Evolutionary conservation across 208 protist genomes (phyloP).

Genomic region (Acanthamoeba healyi): DNA sequence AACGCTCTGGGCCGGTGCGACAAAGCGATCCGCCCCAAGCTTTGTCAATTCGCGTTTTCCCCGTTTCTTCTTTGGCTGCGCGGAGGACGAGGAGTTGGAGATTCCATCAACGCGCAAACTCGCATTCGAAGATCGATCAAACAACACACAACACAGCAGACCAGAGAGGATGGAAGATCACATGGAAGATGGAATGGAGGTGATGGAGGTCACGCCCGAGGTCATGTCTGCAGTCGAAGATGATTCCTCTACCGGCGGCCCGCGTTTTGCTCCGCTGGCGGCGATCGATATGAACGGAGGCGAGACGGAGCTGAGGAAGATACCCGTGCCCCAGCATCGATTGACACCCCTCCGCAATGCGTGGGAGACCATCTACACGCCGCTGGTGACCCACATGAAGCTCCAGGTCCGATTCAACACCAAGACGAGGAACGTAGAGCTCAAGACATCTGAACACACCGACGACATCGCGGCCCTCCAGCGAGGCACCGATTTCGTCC

Average conservation of each 20-base stretch:
- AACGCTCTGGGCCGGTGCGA: too few relatives aligned
- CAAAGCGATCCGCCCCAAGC: too few relatives aligned
- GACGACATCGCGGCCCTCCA: conserved; percentile 94
- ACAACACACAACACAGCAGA: background rate
- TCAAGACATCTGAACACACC: conserved; percentile 93
- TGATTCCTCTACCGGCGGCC: background rate
- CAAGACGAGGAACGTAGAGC: conserved; percentile 95
- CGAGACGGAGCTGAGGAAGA: conserved; percentile 80
- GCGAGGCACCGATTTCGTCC: conserved; percentile 98
- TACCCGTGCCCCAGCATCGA: conserved; percentile 96
- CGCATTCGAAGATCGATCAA: too few relatives aligned
- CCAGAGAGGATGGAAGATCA: background rate
- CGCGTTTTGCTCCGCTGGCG: conserved; percentile 1
- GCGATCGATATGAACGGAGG: conserved; percentile 74
- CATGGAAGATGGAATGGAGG: conserved; percentile 26
- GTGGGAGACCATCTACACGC: conserved; percentile 99
- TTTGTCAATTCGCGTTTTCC: background rate
- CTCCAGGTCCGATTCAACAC: conserved; percentile 99
- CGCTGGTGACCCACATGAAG: conserved; percentile 98
- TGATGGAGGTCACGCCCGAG: conserved; percentile 7
- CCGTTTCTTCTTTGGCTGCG: background rate
- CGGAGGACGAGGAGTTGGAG: background rate
- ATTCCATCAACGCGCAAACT: conserved; percentile 10
- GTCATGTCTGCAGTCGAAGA: background rate
- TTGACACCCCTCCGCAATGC: conserved; percentile 98